These are phyloP conservation scores for Cinchona pubescens DNA, from an alignment of 257 asterid species.

Conservation along the genomic window DNA sequence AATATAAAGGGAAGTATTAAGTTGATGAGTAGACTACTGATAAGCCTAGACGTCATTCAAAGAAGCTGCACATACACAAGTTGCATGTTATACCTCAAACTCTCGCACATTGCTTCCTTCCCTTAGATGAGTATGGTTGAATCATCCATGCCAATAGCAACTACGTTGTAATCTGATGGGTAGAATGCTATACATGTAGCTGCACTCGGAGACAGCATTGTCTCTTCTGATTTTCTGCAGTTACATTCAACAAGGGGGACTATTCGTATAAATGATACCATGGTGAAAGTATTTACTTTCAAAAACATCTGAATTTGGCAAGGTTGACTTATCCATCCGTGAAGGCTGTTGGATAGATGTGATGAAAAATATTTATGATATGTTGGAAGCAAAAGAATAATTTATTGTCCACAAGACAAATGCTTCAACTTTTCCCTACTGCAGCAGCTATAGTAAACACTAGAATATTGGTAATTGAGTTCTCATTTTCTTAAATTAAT, in stretches of 20 bases:
- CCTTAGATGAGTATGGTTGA: slow-evolving; percentile 53
- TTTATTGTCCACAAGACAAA: not conserved
- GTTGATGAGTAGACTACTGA: not conserved
- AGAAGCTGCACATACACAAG: not conserved
- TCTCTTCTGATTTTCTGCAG: slow-evolving; percentile 46
- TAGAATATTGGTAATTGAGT: no score
- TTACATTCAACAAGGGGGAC: not conserved
- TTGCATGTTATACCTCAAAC: slow-evolving; percentile 36
- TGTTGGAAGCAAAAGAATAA: no score
- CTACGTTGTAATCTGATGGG: slow-evolving; percentile 64
- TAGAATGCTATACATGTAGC: slow-evolving; percentile 60
- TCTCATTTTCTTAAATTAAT: not conserved
- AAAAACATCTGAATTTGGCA: not conserved
- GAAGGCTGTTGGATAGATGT: not conserved
- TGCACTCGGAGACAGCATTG: slow-evolving; percentile 44
- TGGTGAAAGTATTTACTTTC: not conserved
- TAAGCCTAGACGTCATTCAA: not conserved
- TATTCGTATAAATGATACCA: not conserved
- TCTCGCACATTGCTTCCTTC: slow-evolving; percentile 51
- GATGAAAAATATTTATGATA: not conserved
- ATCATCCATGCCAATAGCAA: slow-evolving; percentile 65
- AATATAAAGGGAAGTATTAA: slow-evolving; percentile 4
- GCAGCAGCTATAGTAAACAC: not conserved
- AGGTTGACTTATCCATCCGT: not conserved
- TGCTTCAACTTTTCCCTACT: not conserved